A percentile compares a stretch with the other conserved stretches of the same genome.
phyloP scores from a whole-genome alignment of 1,284 basidiomycete species.

The Singerocomus inundabilis region DNA sequence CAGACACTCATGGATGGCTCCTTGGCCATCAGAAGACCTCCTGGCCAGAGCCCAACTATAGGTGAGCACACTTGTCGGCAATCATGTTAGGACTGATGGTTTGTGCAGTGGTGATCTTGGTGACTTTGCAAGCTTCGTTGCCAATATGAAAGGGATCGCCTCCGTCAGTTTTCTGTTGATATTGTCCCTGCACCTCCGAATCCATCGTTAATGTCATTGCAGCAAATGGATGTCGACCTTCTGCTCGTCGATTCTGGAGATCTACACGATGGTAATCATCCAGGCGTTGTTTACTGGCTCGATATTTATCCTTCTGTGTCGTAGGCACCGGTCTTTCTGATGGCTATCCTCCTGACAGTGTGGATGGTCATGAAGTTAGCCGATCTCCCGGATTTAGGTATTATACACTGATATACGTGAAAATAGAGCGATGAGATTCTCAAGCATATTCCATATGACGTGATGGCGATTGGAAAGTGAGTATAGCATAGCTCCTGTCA shows the following conservation, averaged over 20 bases:
- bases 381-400: background rate
- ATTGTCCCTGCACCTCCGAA: too few species aligned
- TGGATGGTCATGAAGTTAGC: conserved; percentile 69
- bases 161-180: conserved; percentile 35
- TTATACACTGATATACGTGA: background rate
- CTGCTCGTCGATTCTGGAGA: conserved; percentile 74
- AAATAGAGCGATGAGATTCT: conserved; percentile 68
- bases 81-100: conserved; percentile 5
- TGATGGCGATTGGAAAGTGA: conserved; percentile 83
- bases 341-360: conserved; percentile 63
- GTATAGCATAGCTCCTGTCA: background rate
- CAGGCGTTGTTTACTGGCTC: background rate
- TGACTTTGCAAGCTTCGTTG: conserved; percentile 77
- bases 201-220: conserved; percentile 2
- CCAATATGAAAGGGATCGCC: conserved; percentile 77
- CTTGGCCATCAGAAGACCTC: too few species aligned
- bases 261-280: conserved; percentile 66
- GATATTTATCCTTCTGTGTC: background rate
- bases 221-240: conserved; percentile 69
- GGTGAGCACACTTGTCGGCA: conserved; percentile 35
- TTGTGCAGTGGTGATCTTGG: conserved; percentile 65
- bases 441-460: conserved; percentile 74
- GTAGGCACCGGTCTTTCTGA: conserved; percentile 71
- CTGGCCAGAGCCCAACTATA: too few species aligned
- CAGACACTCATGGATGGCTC: conserved; percentile 32